Base-by-base conservation (phyloP, 306 rosid species). In the Dryas drummondii region DNA sequence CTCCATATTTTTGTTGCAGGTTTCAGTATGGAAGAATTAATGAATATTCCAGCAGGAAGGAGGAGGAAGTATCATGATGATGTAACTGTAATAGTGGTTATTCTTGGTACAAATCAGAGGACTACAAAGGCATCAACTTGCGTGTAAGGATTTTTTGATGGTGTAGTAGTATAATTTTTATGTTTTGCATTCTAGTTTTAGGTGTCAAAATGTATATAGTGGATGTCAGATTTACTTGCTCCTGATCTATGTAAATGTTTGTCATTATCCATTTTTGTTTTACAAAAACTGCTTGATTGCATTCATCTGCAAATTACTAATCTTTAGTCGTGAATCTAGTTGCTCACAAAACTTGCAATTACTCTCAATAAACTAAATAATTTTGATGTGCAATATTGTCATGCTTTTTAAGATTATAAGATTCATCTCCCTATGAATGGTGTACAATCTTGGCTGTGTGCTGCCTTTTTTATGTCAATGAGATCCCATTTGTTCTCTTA, bases 31-130 rank as follows among this genome's bases (percentile, higher is more conserved):
- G 97, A 94, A 89, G 98, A 94, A 78, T 76, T 94, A 70, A 90
- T 92, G 93, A 89, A 86, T 63, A 56, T 92, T 81, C 99, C 97
- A 16, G 96, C 90, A 0, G 99, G 99, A 41, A 87, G 96, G 83
- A 81, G 99, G 82, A 88, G 99, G 77, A 94, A 92, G 80, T 94
- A 94, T 86, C 99, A 94, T 66, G 99, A 94, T 54, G 99, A 94
- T 65, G 97, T 94, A 14, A 94, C 99, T 12, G 92, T 94, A 58
- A 94, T 92, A 41, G 97, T 94, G 62, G 82, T 94, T 78, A 85
- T 81, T 66, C 97, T 94, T 53, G 99, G 99, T 63, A 83, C 89
- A 80, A 87, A 92, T 78, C 93, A 94, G 32, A 82, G 99, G 44
- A 94, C 99, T 72, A 84, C 97, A 77, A 94, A 89, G 86, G 99